Base-by-base conservation (phyloP, 495 filamentous ascomycete species). In the Neurospora tetrasperma region DNA sequence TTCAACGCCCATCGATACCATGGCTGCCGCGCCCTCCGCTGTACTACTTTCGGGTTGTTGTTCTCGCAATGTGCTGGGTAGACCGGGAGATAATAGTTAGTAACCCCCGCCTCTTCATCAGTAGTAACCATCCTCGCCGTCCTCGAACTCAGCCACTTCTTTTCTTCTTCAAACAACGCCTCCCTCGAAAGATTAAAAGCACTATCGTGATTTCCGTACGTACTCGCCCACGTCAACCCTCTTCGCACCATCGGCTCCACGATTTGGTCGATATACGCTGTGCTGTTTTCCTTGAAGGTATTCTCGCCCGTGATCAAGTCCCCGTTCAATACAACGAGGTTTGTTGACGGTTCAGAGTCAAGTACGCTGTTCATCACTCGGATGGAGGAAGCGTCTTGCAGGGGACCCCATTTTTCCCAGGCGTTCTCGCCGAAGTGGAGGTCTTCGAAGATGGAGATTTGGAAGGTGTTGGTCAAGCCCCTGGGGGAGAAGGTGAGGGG, bases 161-260 rank as follows among this genome's bases (percentile, higher is more conserved):
- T 80, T 78, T 93, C 91, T 16, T 86, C 83, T 0, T 80, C 79
- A 42, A 89, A 85, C 23, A 93, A 84, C 16, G 79, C 82, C 48
- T 79, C 69, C 3, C 88, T 83, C 0, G 87, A 88, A 39, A 91
- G 80, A 73, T 91, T 92, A 76, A 77, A 86, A 40, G 89, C 81
- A 71, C 84, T 87, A 75, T 94, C 91, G 72, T 94, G 91, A 77
- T 93, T 94, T 1, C 92, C 92, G 73, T 93, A 94, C 0, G 90
- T 89, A 4, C 86, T 89, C 0, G 90, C 90, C 90, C 90, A 93
- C 1, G 82, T 81, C 0, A 90, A 76, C 6, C 82, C 80, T 5
- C 83, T 83, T 3, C 85, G 69, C 0, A 90, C 80, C 3, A 93
- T 78, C 1, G 91, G 83, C 2, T 66, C 72, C 18, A 92, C 88